A percentile compares a stretch with the other conserved stretches of the same genome.
phyloP scores from a whole-genome alignment of 768 basidiomycete genomes.

The Glaciozyma martinii region DNA sequence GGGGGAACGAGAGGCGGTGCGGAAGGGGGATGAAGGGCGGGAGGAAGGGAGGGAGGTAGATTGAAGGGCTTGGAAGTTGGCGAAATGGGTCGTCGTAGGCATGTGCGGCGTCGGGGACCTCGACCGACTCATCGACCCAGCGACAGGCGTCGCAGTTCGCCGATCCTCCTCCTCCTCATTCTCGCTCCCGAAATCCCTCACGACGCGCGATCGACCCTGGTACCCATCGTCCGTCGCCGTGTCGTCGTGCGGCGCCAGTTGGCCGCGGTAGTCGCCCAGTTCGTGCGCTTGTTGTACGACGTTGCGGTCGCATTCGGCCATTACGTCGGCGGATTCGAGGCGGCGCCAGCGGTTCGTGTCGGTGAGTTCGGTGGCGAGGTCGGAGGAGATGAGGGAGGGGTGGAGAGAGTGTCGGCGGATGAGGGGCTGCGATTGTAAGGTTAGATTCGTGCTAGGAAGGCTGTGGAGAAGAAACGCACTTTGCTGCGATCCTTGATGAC shows the following conservation, averaged over 20 bases:
- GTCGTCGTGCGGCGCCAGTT: too few species aligned
- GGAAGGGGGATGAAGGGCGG: conserved; percentile 11
- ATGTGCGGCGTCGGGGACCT: conserved; percentile 16
- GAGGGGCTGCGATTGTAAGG: conserved; percentile 47
- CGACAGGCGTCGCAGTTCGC: neutral
- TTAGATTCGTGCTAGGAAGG: too few species aligned
- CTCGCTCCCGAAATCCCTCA: too few species aligned
- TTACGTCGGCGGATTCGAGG: conserved; percentile 49
- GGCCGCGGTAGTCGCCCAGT: neutral
- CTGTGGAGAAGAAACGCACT: conserved; percentile 43
- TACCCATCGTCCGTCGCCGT: too few species aligned
- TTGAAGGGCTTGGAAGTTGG: conserved; percentile 28
- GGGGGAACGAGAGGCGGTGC: neutral
- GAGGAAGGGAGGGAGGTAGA: conserved; percentile 9
- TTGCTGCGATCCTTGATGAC: conserved; percentile 64
- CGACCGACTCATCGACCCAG: neutral
- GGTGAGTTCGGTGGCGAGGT: conserved; percentile 55
- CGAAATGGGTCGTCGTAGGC: conserved; percentile 24
- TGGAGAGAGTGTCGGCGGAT: conserved; percentile 66
- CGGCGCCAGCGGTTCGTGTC: conserved; percentile 58
- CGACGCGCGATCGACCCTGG: too few species aligned
- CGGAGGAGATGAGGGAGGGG: conserved; percentile 59
- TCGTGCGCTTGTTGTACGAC: conserved; percentile 48
- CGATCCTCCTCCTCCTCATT: too few species aligned
- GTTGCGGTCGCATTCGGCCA: conserved; percentile 58